Conservation (phyloP, 2,329 filamentous ascomycete species). For the Emmonsia crescens region DNA sequence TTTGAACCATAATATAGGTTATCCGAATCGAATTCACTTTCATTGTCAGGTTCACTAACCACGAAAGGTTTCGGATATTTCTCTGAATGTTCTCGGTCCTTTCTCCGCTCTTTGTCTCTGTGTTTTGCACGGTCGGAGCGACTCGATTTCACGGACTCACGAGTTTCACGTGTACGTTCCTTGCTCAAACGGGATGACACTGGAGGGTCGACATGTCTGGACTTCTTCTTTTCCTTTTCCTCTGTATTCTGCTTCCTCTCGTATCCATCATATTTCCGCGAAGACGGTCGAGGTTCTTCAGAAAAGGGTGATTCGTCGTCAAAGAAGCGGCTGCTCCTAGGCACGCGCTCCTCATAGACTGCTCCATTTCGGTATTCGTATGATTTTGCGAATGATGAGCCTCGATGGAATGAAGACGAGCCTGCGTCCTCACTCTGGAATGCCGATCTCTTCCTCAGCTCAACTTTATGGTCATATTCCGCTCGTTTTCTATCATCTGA, state of each 20-base stretch:
- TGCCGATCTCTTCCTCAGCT: constrained; percentile 48
- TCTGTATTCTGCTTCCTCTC: constrained; percentile 25
- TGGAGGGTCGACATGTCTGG: constrained; percentile 19
- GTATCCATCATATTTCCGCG: constrained; percentile 32
- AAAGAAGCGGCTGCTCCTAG: constrained; percentile 24
- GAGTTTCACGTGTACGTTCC: constrained; percentile 17
- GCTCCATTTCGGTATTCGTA: constrained; percentile 34
- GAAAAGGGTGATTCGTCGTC: constrained; percentile 29
- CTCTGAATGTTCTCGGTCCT: constrained; percentile 26
- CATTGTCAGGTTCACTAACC: constrained; percentile 21
- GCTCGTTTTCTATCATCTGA: constrained; percentile 61
- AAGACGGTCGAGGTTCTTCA: constrained; percentile 28
- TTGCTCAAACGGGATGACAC: constrained; percentile 18
- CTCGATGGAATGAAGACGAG: constrained; percentile 15
- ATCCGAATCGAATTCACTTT: constrained; percentile 24
- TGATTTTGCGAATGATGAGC: constrained; percentile 15
- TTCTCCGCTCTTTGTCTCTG: constrained; percentile 33
- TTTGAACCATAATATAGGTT: constrained; percentile 16
- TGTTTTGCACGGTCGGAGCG: constrained; percentile 28
- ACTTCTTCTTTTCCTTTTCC: constrained; percentile 29
- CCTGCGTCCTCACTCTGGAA: constrained; percentile 32
- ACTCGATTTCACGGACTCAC: constrained; percentile 22
- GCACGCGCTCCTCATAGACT: constrained; percentile 35
- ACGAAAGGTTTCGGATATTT: constrained; percentile 27
- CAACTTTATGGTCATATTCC: constrained; percentile 67